A percentile compares a stretch with the other conserved stretches of the same genome.
Conservation (phyloP, 1,139 yeast species). For the Scheffersomyces cryptocercus region DNA sequence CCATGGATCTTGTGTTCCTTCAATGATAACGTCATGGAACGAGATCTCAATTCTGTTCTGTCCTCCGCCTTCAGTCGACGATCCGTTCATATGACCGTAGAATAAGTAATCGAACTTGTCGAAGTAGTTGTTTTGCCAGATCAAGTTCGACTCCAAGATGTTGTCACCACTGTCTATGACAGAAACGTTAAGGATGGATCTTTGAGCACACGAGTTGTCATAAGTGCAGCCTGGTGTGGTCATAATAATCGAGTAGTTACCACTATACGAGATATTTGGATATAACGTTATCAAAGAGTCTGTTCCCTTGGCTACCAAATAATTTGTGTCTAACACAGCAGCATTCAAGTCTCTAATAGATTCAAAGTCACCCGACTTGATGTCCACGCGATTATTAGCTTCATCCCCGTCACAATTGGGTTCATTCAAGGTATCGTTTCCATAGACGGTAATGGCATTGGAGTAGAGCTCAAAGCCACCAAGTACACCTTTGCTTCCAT, state of each 20-base stretch:
- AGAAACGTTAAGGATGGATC: constrained; percentile 82
- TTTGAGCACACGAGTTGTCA: constrained; percentile 65
- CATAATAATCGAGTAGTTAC: constrained; percentile 69
- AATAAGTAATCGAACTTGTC: constrained; percentile 79
- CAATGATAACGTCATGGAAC: constrained; percentile 32
- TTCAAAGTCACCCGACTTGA: constrained; percentile 34
- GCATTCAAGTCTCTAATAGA: constrained; percentile 25
- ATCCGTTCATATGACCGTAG: constrained; percentile 65
- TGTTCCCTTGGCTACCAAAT: constrained; percentile 31
- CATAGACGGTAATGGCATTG: constrained; percentile 60
- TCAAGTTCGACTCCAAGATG: constrained; percentile 38
- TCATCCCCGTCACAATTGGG: constrained; percentile 52
- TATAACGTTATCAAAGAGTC: constrained; percentile 56
- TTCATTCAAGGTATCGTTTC: constrained; percentile 71
- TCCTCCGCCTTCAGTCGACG: constrained; percentile 35
- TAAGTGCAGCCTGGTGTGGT: constrained; percentile 84
- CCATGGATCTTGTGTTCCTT: constrained; percentile 30
- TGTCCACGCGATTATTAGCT: constrained; percentile 29
- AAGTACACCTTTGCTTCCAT: constrained; percentile 69
- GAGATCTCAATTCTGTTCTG: constrained; percentile 54
- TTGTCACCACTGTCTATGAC: constrained; percentile 52
- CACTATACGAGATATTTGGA: constrained; percentile 74
- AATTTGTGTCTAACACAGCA: constrained; percentile 23
- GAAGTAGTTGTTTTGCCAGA: constrained; percentile 79
- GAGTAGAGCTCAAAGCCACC: constrained; percentile 76